A percentile compares a stretch with the other conserved stretches of the same genome.
Evolutionary conservation across 228 moss, liverwort and hornwort genomes (phyloP).

Genomic region (Sphagnum fallax): DNA sequence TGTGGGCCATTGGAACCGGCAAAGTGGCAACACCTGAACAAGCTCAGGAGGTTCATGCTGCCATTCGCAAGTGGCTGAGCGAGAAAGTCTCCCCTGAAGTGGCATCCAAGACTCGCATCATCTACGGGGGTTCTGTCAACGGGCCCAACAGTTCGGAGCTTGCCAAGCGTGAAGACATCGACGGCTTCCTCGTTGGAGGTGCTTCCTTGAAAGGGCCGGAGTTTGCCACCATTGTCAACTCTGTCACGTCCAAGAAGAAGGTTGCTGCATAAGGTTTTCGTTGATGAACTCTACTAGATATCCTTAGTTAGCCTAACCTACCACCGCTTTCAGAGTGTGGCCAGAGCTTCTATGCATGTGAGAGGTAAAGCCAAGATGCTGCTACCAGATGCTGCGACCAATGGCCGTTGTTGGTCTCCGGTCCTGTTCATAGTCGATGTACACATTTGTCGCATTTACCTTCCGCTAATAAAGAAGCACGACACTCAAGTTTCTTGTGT

Average conservation of each 20-base stretch:
- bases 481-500: no score
- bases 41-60: conserved; percentile 56
- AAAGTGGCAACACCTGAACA: conserved; percentile 49
- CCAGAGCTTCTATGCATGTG: no score
- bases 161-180: conserved; percentile 52
- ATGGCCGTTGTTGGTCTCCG: no score
- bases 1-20: conserved; percentile 63
- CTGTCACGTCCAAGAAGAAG: conserved; percentile 69
- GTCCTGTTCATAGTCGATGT: no score
- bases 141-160: conserved; percentile 44
- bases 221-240: conserved; percentile 47
- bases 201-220: conserved; percentile 55
- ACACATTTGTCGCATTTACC: no score
- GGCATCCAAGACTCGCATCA: conserved; percentile 37
- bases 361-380: no score
- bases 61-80: conserved; percentile 39
- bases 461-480: no score
- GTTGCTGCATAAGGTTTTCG: conserved; percentile 24
- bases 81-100: conserved; percentile 38
- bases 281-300: background rate
- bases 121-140: conserved; percentile 57
- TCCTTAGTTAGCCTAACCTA: no score
- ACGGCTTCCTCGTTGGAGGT: conserved; percentile 58
- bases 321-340: no score
- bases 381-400: no score